Conservation (phyloP, 129 eudicot species). For the Rutidosis leptorrhynchoides region DNA sequence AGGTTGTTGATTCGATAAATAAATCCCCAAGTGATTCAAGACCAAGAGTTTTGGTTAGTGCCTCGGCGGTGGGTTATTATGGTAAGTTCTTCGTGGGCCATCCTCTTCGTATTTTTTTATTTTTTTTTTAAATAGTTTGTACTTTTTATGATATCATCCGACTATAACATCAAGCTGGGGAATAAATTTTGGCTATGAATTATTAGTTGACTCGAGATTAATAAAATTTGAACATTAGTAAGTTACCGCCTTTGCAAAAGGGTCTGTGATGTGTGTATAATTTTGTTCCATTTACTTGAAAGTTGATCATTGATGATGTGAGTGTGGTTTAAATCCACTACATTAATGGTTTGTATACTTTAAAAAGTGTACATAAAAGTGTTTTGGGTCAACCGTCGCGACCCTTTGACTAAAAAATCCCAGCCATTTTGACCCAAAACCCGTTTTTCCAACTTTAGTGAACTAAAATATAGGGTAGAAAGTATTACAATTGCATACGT, state of each 20-base stretch:
- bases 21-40: slow-evolving; percentile 52
- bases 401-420: neutral
- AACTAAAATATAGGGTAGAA: neutral
- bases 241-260: neutral
- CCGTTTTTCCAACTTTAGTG: neutral
- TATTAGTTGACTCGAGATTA: neutral
- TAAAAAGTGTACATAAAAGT: neutral
- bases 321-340: neutral
- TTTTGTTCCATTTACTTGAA: neutral
- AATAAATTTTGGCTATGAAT: neutral
- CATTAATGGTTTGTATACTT: neutral
- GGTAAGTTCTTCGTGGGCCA: slow-evolving; percentile 37
- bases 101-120: neutral
- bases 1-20: slow-evolving; percentile 87
- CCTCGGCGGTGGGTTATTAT: slow-evolving; percentile 95
- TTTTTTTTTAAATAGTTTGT: neutral
- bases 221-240: neutral
- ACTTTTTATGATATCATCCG: neutral
- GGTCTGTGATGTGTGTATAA: neutral
- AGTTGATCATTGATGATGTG: neutral
- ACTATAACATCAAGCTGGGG: neutral
- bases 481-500: neutral
- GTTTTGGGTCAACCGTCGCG: neutral
- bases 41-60: slow-evolving; percentile 83
- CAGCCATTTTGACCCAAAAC: neutral